Evolutionary conservation across 768 basidiomycete genomes (phyloP).

Genomic region (Piloderma croceum): DNA sequence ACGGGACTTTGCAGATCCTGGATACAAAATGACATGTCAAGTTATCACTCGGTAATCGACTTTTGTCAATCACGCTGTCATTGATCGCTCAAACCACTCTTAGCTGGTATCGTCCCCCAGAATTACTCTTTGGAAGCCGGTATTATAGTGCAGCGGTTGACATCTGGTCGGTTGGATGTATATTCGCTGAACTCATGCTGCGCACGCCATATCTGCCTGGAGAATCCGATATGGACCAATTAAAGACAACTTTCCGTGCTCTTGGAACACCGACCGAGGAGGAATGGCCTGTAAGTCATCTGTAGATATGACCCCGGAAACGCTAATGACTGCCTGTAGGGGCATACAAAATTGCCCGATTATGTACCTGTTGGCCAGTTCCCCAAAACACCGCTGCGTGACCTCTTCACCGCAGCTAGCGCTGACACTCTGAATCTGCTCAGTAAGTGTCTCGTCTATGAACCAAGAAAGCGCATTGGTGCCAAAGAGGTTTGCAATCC

Average conservation of each 20-base stretch:
- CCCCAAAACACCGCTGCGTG: conserved; percentile 74
- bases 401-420: conserved; percentile 83
- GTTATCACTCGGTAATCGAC: conserved; percentile 85
- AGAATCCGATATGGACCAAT: conserved; percentile 93
- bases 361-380: conserved; percentile 84
- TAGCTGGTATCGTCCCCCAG: conserved; percentile 98
- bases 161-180: conserved; percentile 96
- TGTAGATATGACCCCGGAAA: neutral
- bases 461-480: conserved; percentile 76
- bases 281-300: conserved; percentile 87
- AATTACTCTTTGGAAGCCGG: conserved; percentile 85
- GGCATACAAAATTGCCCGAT: conserved; percentile 85
- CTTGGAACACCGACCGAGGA: conserved; percentile 94
- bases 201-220: conserved; percentile 94
- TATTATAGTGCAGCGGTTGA: conserved; percentile 92
- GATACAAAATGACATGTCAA: conserved; percentile 95
- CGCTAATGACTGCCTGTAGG: conserved; percentile 40
- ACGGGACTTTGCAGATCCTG: conserved; percentile 91
- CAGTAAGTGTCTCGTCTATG: conserved; percentile 72
- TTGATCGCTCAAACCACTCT: conserved; percentile 2
- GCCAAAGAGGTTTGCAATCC: conserved; percentile 61
- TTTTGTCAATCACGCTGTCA: neutral
- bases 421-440: conserved; percentile 82
- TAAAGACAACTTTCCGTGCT: conserved; percentile 91
- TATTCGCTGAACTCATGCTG: conserved; percentile 96